Percentiles rank a stretch among this genome's conserved stretches.
Evolutionary conservation across 2,329 filamentous ascomycete genomes (phyloP).

Genomic region (Ophiostoma populinum): DNA sequence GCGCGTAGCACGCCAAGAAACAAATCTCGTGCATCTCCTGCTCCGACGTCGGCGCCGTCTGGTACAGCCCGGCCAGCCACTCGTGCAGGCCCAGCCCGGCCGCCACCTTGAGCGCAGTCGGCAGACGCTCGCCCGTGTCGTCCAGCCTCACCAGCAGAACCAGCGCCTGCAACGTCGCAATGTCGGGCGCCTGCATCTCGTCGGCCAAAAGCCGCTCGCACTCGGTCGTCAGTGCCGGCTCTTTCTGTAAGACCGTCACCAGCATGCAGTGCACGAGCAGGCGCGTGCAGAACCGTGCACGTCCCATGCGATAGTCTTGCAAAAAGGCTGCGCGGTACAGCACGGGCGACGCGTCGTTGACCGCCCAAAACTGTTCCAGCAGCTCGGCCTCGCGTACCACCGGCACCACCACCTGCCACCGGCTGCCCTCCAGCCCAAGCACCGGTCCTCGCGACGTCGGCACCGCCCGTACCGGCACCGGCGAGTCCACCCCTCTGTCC

Average conservation of each 20-base stretch:
- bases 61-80: not conserved
- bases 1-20: conserved; percentile 6
- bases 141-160: not conserved
- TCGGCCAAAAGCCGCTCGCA: conserved; percentile 2
- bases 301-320: conserved; percentile 4
- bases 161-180: conserved; percentile 6
- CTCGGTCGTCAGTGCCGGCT: conserved; percentile 1
- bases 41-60: not conserved
- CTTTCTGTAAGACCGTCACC: no score
- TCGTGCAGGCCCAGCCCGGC: conserved; percentile 6
- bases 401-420: conserved; percentile 3
- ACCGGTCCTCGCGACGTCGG: conserved; percentile 2
- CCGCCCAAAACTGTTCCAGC: conserved; percentile 6
- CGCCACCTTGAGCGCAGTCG: not conserved
- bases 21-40: conserved; percentile 5
- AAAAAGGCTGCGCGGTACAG: conserved; percentile 3
- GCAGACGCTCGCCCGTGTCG: no score
- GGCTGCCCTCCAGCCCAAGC: not conserved
- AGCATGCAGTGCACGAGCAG: conserved; percentile 7
- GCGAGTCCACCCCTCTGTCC: no score
- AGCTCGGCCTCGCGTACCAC: conserved; percentile 1
- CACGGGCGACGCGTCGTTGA: conserved; percentile 1
- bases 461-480: no score
- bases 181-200: conserved; percentile 3
- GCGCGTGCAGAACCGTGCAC: conserved; percentile 6